Evolutionary conservation across 768 basidiomycete species (phyloP).

Genomic region (Lepiota venenata): DNA sequence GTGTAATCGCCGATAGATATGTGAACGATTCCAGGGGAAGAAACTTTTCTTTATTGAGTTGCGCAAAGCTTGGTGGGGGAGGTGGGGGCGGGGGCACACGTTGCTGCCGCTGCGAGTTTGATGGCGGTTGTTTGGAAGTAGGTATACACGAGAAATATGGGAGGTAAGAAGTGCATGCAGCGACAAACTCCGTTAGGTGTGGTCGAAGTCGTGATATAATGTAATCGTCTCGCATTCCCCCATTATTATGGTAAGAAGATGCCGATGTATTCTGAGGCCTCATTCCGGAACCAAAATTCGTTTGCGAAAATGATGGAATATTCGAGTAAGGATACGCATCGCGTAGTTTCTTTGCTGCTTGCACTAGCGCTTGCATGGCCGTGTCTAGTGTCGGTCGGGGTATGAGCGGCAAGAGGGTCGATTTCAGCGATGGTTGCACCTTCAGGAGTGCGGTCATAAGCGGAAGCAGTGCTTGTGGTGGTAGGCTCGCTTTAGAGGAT

Average conservation of each 20-base stretch:
- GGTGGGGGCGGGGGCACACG: conserved; percentile 27
- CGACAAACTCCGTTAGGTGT: conserved; percentile 72
- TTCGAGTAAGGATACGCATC: conserved; percentile 85
- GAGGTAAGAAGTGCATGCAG: conserved; percentile 76
- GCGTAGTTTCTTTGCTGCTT: conserved; percentile 67
- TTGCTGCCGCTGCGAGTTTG: conserved; percentile 28
- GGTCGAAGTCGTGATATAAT: conserved; percentile 71
- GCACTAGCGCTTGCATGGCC: conserved; percentile 63
- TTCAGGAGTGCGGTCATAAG: conserved; percentile 66
- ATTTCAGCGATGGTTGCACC: conserved; percentile 68
- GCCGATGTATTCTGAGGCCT: conserved; percentile 17
- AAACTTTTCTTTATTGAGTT: conserved; percentile 56
- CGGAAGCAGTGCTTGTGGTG: conserved; percentile 72
- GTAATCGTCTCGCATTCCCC: conserved; percentile 80
- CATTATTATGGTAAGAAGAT: conserved; percentile 22
- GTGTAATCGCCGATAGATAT: conserved; percentile 66
- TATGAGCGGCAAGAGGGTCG: conserved; percentile 69
- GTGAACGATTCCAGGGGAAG: conserved; percentile 74
- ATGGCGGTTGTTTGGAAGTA: conserved; percentile 20
- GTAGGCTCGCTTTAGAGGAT: conserved; percentile 60
- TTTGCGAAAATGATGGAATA: conserved; percentile 29
- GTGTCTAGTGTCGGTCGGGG: conserved; percentile 81
- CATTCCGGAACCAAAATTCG: conserved; percentile 32
- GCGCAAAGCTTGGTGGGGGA: conserved; percentile 32
- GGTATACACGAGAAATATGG: conserved; percentile 76